phyloP scores from a whole-genome alignment of 176 grass and related monocot species.

The Oryza rufipogon region DNA sequence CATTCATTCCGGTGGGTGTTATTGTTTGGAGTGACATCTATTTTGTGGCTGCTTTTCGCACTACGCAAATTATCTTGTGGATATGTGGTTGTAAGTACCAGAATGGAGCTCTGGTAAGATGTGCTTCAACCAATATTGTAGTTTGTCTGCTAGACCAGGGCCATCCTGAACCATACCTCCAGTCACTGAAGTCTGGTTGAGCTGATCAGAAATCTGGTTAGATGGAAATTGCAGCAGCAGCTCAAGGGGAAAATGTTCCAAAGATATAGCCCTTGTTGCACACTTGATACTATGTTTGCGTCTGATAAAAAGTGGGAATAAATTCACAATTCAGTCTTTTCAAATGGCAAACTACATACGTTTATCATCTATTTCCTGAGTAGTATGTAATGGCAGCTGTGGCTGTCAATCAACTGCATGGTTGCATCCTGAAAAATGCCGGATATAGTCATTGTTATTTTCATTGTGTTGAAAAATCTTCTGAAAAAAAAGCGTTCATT shows the following conservation, averaged over 20 bases:
- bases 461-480: background rate
- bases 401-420: background rate
- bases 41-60: slow-evolving; percentile 30
- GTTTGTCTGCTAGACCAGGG: slow-evolving; percentile 35
- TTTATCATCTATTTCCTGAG: too few species aligned
- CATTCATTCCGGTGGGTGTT: slow-evolving; percentile 1
- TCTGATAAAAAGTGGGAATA: slow-evolving; percentile 4
- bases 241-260: slow-evolving; percentile 3
- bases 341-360: background rate
- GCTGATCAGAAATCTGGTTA: background rate
- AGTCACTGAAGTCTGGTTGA: slow-evolving; percentile 8
- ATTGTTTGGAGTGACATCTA: background rate
- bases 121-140: slow-evolving; percentile 35
- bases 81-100: slow-evolving; percentile 32
- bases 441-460: slow-evolving; percentile 12
- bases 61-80: slow-evolving; percentile 18
- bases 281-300: slow-evolving; percentile 17
- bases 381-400: background rate
- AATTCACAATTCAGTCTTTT: background rate
- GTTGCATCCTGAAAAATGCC: slow-evolving; percentile 17
- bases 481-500: background rate
- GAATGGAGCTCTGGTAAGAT: slow-evolving; percentile 19
- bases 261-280: slow-evolving; percentile 15
- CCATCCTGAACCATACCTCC: slow-evolving; percentile 22
- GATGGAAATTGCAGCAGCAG: slow-evolving; percentile 12